phyloP scores from a whole-genome alignment of 179 eudicot species.

The Heliamphora pulchella region DNA sequence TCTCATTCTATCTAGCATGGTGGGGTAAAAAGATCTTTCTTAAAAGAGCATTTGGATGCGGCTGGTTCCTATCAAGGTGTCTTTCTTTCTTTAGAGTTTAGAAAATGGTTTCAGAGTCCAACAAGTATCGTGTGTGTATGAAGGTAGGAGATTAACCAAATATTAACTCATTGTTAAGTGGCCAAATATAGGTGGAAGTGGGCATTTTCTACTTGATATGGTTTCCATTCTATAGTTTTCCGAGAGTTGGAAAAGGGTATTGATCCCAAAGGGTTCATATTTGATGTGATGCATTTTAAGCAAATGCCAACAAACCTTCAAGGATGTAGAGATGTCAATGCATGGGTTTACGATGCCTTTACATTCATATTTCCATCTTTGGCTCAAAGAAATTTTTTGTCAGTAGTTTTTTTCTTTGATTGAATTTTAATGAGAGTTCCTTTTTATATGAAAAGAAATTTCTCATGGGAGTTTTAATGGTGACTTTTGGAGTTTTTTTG shows the following conservation, averaged over 20 bases:
- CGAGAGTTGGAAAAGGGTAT: too few relatives aligned
- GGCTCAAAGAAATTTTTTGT: too few relatives aligned
- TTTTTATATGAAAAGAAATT: too few relatives aligned
- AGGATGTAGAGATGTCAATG: background rate
- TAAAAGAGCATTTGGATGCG: background rate
- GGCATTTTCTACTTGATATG: background rate
- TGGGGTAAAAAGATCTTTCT: background rate
- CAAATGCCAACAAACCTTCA: too few relatives aligned
- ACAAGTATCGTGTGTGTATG: background rate
- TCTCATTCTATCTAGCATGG: background rate
- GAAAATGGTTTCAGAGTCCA: too few relatives aligned
- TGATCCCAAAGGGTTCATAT: too few relatives aligned
- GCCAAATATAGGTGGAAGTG: background rate
- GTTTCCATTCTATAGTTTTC: too few relatives aligned
- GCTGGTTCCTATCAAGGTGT: background rate
- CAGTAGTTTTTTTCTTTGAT: too few relatives aligned
- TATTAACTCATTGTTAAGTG: background rate
- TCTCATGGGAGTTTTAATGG: background rate
- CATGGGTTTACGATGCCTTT: background rate
- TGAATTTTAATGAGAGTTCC: too few relatives aligned
- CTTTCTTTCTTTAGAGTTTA: too few relatives aligned
- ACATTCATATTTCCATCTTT: too few relatives aligned
- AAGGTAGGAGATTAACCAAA: background rate
- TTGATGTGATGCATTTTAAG: too few relatives aligned
- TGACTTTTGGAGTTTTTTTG: background rate